Evolutionary conservation across 352 stramenopile species (phyloP).

Genomic region (Phytophthora multivora): DNA sequence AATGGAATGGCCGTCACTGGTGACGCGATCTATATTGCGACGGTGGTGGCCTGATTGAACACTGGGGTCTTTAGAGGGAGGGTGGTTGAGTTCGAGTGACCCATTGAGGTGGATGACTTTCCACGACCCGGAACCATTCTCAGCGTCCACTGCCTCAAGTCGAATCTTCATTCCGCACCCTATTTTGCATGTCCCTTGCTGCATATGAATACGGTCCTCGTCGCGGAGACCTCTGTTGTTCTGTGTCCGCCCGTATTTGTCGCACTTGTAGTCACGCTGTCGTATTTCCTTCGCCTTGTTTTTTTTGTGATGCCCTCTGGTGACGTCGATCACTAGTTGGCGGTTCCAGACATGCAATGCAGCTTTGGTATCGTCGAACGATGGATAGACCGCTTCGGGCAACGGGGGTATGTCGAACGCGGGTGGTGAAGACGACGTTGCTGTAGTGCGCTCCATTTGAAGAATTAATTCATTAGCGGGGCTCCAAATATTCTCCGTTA

Average conservation of each 20-base stretch:
- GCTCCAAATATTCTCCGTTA: too few species aligned
- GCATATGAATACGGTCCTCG: background rate
- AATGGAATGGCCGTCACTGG: background rate
- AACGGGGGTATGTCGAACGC: background rate
- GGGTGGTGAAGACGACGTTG: background rate
- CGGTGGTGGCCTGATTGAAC: background rate
- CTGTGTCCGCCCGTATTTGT: background rate
- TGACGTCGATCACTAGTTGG: slow-evolving; percentile 3
- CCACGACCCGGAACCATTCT: background rate
- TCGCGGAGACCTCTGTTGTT: background rate
- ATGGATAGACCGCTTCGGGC: background rate
- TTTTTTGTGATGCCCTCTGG: slow-evolving; percentile 1
- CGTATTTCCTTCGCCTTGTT: background rate
- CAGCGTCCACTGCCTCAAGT: background rate
- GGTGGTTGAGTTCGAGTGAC: background rate
- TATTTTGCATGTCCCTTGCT: background rate
- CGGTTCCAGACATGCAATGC: slow-evolving; percentile 1
- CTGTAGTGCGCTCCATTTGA: too few species aligned
- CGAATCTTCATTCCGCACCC: slow-evolving; percentile 6
- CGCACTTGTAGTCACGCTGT: slow-evolving; percentile 3
- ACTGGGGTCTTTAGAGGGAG: background rate
- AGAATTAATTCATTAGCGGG: too few species aligned
- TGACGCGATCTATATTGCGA: background rate
- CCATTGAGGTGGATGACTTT: background rate
- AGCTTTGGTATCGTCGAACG: background rate